Conservation (phyloP, 352 stramenopile genomes). For the Elongisporangium undulatum region DNA sequence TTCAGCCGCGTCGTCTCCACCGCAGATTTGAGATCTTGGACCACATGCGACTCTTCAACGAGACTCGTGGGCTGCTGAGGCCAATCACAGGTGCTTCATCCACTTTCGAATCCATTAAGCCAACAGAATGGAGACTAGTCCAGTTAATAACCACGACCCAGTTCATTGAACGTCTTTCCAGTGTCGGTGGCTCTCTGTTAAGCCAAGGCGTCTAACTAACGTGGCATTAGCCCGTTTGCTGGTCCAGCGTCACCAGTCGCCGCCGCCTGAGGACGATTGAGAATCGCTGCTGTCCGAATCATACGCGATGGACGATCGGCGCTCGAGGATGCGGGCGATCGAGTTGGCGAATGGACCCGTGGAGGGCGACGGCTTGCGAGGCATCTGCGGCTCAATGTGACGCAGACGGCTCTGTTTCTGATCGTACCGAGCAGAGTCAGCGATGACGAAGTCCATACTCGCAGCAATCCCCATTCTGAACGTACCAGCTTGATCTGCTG, state of each 20-base stretch:
- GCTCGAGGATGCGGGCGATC: slow-evolving; percentile 62
- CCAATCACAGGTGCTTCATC: not conserved
- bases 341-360: slow-evolving; percentile 39
- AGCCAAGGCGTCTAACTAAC: too few relatives aligned
- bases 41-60: not conserved
- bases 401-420: slow-evolving; percentile 45
- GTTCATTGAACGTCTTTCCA: too few relatives aligned
- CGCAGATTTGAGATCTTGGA: not conserved
- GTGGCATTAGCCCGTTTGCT: not conserved
- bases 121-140: too few relatives aligned
- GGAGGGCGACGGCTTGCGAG: slow-evolving; percentile 2
- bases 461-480: not conserved
- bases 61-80: too few relatives aligned
- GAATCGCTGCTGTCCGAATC: slow-evolving; percentile 47
- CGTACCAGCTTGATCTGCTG: slow-evolving; percentile 46
- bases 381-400: slow-evolving; percentile 19
- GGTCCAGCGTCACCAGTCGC: slow-evolving; percentile 14
- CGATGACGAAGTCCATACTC: not conserved
- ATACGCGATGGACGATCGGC: slow-evolving; percentile 47
- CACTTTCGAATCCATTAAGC: too few relatives aligned
- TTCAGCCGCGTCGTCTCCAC: not conserved
- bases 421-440: not conserved
- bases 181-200: too few relatives aligned
- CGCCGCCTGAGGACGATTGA: slow-evolving; percentile 6
- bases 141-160: too few relatives aligned